A percentile compares a stretch with the other conserved stretches of the same genome.
Conservation (phyloP, 768 basidiomycete genomes). For the Termitomyces sp. region DNA sequence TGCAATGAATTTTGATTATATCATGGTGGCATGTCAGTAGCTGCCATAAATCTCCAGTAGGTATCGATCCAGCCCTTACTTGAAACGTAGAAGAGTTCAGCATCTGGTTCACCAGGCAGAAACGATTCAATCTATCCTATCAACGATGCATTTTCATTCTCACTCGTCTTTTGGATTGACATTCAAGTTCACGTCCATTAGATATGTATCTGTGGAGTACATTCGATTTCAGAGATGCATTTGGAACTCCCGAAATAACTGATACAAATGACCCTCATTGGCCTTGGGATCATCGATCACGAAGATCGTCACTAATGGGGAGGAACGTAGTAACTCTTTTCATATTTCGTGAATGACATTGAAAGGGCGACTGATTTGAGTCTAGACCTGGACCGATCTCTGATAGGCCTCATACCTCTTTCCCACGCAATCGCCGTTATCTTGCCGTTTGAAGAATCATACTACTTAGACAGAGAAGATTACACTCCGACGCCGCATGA, state of each 20-base stretch:
- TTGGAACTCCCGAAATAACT: too few species aligned
- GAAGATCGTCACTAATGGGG: neutral
- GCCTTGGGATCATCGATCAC: neutral
- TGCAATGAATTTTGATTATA: neutral
- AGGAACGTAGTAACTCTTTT: neutral
- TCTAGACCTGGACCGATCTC: neutral
- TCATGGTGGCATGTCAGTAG: neutral
- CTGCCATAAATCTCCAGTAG: neutral
- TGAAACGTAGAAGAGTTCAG: too few species aligned
- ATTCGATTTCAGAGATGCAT: neutral
- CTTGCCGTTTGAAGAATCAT: neutral
- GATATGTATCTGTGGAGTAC: neutral
- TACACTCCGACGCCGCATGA: neutral
- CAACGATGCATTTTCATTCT: neutral
- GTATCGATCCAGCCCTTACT: too few species aligned
- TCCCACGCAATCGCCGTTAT: neutral
- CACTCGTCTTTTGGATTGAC: neutral
- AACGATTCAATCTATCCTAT: neutral
- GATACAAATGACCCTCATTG: neutral
- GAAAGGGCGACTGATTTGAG: neutral
- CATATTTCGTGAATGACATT: neutral
- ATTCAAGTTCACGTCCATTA: neutral
- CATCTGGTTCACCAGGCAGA: neutral
- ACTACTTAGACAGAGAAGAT: neutral
- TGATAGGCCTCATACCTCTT: neutral